Evolutionary conservation across 352 stramenopile genomes (phyloP).

Genomic region (Pythium myriotylum): DNA sequence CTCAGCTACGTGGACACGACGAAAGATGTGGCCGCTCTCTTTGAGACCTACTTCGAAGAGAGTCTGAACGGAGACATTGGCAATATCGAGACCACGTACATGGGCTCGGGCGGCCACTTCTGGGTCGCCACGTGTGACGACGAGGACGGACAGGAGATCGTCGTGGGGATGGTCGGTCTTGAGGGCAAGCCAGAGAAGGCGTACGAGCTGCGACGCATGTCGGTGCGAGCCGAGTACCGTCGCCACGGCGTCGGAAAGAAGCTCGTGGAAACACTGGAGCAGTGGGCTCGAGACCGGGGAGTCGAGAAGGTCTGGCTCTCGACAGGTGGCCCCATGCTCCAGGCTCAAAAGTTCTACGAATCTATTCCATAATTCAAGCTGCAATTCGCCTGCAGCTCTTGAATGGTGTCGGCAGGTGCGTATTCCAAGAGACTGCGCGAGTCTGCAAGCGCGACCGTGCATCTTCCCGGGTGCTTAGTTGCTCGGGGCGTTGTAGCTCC

Average conservation of each 20-base stretch:
- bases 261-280: constrained; percentile 39
- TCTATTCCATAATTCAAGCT: too few relatives aligned
- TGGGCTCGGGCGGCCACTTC: constrained; percentile 41
- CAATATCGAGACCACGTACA: constrained; percentile 43
- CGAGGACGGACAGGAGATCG: constrained; percentile 12
- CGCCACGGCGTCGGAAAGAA: constrained; percentile 38
- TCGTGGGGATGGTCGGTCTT: constrained; percentile 37
- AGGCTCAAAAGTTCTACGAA: constrained; percentile 24
- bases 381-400: constrained; percentile 30
- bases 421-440: too few relatives aligned
- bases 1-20: too few relatives aligned
- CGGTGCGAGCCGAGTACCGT: constrained; percentile 34
- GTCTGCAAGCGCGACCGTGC: too few relatives aligned
- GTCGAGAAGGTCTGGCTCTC: constrained; percentile 38
- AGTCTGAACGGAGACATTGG: constrained; percentile 33
- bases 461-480: too few relatives aligned
- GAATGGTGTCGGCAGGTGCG: too few relatives aligned
- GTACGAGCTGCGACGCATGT: constrained; percentile 47
- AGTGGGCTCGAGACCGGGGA: constrained; percentile 32
- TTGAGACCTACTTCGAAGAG: constrained; percentile 31
- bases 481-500: too few relatives aligned
- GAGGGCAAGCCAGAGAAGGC: constrained; percentile 26
- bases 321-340: constrained; percentile 35
- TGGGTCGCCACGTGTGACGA: constrained; percentile 38
- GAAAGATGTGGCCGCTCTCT: too few relatives aligned